Conservation (phyloP, 345 rosid species). For the Geranium brycei region DNA sequence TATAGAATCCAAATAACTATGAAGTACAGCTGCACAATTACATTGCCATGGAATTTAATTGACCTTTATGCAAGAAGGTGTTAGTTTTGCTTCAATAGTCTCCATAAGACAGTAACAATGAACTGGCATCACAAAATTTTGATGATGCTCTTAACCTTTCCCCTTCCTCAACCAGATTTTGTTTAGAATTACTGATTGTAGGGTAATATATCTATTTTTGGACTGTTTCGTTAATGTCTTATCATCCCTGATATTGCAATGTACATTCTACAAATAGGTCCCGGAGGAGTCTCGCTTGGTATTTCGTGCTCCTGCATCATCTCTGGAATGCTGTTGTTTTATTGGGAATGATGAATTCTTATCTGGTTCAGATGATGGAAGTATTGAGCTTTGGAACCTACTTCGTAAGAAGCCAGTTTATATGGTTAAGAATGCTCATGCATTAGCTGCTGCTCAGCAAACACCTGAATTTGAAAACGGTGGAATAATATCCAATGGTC, state of each 20-base stretch:
- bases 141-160: neutral
- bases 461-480: conserved; percentile 15
- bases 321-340: conserved; percentile 88
- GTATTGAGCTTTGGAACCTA: conserved; percentile 59
- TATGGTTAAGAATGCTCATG: conserved; percentile 71
- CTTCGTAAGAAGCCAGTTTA: conserved; percentile 64
- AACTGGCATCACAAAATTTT: neutral
- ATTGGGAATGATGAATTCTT: conserved; percentile 68
- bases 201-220: too few species aligned
- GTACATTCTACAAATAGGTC: conserved; percentile 35
- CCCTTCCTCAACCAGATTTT: neutral
- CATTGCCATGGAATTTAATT: neutral
- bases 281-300: conserved; percentile 60
- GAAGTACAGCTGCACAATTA: neutral
- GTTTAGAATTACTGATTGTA: neutral
- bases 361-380: conserved; percentile 94
- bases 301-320: conserved; percentile 66
- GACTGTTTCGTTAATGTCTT: neutral
- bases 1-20: neutral
- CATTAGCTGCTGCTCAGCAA: conserved; percentile 16
- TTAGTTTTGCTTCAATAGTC: neutral
- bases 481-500: conserved; percentile 23
- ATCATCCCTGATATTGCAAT: conserved; percentile 5
- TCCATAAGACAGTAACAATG: neutral
- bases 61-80: neutral